A percentile compares a stretch with the other conserved stretches of the same genome.
phyloP scores from a whole-genome alignment of 2,329 filamentous ascomycete genomes.

The Capronia coronata region DNA sequence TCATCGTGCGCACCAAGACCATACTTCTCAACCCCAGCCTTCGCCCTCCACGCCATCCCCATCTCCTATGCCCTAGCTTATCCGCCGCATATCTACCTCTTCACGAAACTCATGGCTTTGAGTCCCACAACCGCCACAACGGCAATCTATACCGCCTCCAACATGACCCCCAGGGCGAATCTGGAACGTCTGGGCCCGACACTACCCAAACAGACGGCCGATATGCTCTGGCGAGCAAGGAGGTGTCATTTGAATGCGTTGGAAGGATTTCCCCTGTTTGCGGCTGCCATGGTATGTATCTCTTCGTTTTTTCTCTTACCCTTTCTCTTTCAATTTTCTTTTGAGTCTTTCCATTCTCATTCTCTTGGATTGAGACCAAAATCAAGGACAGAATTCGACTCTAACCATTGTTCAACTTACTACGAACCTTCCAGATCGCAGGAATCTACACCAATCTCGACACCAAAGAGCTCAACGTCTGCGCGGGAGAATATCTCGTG shows the following conservation, averaged over 20 bases:
- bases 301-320: no score
- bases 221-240: constrained; percentile 29
- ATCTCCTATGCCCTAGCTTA: constrained; percentile 32
- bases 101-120: constrained; percentile 33
- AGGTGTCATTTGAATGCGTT: constrained; percentile 35
- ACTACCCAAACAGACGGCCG: constrained; percentile 26
- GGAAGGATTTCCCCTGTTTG: constrained; percentile 34
- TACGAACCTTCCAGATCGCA: no score
- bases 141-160: constrained; percentile 30
- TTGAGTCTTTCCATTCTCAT: no score
- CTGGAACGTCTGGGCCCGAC: constrained; percentile 30
- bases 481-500: constrained; percentile 33
- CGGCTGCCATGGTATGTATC: constrained; percentile 33
- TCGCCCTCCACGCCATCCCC: constrained; percentile 32
- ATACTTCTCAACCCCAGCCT: constrained; percentile 14
- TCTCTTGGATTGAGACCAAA: no score
- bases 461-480: constrained; percentile 31
- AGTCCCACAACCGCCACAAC: no score
- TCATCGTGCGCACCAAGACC: neutral
- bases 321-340: no score
- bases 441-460: constrained; percentile 34
- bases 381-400: no score
- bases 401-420: no score
- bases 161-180: constrained; percentile 33
- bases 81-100: constrained; percentile 32